Evolutionary conservation across 495 filamentous ascomycete genomes (phyloP).

Genomic region (Neurospora sp.): DNA sequence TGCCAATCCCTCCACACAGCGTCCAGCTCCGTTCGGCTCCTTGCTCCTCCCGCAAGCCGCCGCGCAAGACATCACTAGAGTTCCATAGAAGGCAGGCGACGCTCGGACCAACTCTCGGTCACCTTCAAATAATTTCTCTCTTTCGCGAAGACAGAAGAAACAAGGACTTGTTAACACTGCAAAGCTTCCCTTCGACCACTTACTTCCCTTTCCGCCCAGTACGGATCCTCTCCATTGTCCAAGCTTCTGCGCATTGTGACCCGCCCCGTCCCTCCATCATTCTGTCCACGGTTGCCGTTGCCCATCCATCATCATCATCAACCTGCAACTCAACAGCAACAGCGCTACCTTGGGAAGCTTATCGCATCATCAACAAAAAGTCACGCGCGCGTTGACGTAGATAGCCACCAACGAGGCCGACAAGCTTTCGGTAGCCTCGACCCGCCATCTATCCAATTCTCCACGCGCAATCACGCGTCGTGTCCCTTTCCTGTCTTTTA

Average conservation of each 20-base stretch:
- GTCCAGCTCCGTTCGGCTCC: neutral
- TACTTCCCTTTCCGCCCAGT: conserved; percentile 2
- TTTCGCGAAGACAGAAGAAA: conserved; percentile 11
- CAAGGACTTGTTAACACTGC: conserved; percentile 1
- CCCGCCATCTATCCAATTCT: neutral
- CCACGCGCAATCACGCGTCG: neutral
- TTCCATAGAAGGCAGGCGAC: conserved; percentile 3
- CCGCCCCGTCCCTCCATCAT: neutral
- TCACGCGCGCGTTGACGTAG: conserved; percentile 1
- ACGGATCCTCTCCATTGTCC: conserved; percentile 3
- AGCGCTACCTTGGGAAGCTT: neutral
- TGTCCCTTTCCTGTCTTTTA: neutral
- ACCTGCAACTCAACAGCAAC: neutral
- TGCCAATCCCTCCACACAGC: neutral
- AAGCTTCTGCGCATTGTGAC: conserved; percentile 18
- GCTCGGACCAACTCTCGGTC: conserved; percentile 20
- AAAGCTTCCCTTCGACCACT: conserved; percentile 19
- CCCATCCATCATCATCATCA: neutral
- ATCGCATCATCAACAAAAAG: neutral
- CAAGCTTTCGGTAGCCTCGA: neutral
- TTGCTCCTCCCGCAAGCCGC: neutral
- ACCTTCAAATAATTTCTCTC: conserved; percentile 24
- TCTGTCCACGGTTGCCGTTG: neutral
- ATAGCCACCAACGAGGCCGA: neutral
- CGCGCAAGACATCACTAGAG: neutral